Base-by-base conservation (phyloP, 169 alveolate species). In the Eimeria sp. region DNA sequence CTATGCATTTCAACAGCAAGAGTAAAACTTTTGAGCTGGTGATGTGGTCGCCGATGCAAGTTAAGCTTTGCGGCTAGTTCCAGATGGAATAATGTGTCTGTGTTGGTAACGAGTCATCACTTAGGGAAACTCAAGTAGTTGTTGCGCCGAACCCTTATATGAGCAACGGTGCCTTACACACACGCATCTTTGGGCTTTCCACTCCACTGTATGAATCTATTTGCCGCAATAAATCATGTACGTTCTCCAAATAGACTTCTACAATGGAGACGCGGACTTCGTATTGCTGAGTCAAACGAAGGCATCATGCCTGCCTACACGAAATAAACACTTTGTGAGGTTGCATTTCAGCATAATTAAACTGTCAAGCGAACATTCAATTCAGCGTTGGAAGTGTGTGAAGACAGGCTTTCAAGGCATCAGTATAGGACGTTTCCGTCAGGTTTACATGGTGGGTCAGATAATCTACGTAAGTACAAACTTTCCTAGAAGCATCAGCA, bases 171-270 rank as follows among this genome's bases (percentile, higher is more conserved):
- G 91, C 58, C 76, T 58, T 62, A 87, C 94, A 66, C 83, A 87
- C 94, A 49, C 94, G 94, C 94, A 87, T 43, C 83, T 62, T 62
- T 46, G 94, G 94, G 52, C 49, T 62, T 66, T 62, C 46, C 49
- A 27, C 56, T 58, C 83, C 82, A 76, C 30, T 62, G 64, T 68
- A 43, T 37, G 80, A 27, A 43, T 64, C 94, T 25, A 43, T 46
- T 62, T 62, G 80, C 72, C 82, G 68, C 68, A 87, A 37, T 52
- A 87, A 66, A 66, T 87, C 94, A 37, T 64, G 83, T 54, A 87
- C 94, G 66, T 87, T 87, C 66, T 87, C 94, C 94, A 87, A 64
- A 66, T 87, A 87, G 64, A 87, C 82, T 76, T 87, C 94, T 49
- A 87, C 94, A 33, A 87, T 58, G 49, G 94, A 87, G 9, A 87